These are phyloP conservation scores for Coniochaeta sp. DNA, from an alignment of 2,329 filamentous ascomycete species.

Conservation along the genomic window DNA sequence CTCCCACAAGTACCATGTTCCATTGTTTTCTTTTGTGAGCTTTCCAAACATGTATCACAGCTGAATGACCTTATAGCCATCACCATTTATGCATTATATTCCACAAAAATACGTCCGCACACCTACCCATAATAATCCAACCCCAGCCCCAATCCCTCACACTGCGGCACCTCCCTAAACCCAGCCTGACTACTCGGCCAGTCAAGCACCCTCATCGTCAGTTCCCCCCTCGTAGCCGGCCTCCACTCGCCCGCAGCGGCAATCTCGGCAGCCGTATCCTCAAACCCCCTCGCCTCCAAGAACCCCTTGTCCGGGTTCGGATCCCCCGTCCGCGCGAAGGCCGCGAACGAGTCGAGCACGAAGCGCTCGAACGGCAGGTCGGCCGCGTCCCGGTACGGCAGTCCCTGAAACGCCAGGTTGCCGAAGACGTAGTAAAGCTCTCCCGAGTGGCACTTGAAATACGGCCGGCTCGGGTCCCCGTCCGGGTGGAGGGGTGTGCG, in stretches of 20 bases:
- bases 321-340: constrained; percentile 41
- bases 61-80: too few relatives aligned
- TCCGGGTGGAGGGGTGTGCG: constrained; percentile 23
- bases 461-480: constrained; percentile 33
- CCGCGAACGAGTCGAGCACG: constrained; percentile 40
- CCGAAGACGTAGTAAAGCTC: constrained; percentile 49
- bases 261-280: constrained; percentile 15
- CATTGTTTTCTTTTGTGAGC: too few relatives aligned
- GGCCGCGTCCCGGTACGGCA: constrained; percentile 37
- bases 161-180: constrained; percentile 45
- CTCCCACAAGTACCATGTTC: too few relatives aligned
- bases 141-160: constrained; percentile 35
- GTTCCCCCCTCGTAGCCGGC: constrained; percentile 25
- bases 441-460: constrained; percentile 51
- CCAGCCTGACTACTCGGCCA: constrained; percentile 28
- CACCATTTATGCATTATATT: too few relatives aligned
- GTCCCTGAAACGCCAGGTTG: constrained; percentile 32
- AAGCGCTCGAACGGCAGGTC: constrained; percentile 28
- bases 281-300: constrained; percentile 33
- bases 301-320: constrained; percentile 41
- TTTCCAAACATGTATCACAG: too few relatives aligned
- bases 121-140: constrained; percentile 30
- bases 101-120: background rate
- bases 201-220: constrained; percentile 38
- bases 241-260: constrained; percentile 24